A percentile compares a stretch with the other conserved stretches of the same genome.
Evolutionary conservation across 1,284 basidiomycete genomes (phyloP).

Genomic region (Cryptococcus hybrid): DNA sequence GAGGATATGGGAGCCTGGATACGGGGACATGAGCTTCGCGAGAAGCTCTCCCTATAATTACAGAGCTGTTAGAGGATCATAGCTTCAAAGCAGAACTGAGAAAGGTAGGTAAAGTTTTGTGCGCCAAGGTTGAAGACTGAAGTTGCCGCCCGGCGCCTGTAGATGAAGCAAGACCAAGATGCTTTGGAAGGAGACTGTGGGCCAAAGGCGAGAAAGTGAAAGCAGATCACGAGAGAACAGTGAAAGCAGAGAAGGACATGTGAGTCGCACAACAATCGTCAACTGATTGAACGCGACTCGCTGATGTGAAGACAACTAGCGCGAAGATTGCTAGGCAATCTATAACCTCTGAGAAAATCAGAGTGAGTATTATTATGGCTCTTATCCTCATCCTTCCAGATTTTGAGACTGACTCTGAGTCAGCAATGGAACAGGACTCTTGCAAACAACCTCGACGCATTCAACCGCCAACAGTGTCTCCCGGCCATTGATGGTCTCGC

Average conservation of each 20-base stretch:
- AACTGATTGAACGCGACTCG: not conserved
- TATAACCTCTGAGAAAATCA: conserved; percentile 24
- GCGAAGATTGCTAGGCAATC: conserved; percentile 35
- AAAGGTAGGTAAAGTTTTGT: conserved; percentile 26
- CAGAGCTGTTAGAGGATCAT: conserved; percentile 35
- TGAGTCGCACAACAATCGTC: conserved; percentile 1
- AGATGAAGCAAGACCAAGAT: conserved; percentile 48
- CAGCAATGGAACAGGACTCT: conserved; percentile 31
- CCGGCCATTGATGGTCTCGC: conserved; percentile 36
- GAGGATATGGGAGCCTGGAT: conserved; percentile 15
- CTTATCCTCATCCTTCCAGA: not conserved
- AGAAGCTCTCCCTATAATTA: conserved; percentile 35
- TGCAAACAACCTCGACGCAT: conserved; percentile 13
- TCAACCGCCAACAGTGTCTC: conserved; percentile 30
- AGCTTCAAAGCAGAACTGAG: conserved; percentile 34
- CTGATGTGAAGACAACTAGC: conserved; percentile 9
- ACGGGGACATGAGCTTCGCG: conserved; percentile 22
- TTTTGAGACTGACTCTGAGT: too few relatives aligned
- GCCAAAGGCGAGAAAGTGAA: conserved; percentile 44
- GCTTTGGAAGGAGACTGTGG: conserved; percentile 40
- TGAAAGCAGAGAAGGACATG: conserved; percentile 37
- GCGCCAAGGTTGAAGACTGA: conserved; percentile 1
- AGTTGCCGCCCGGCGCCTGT: not conserved
- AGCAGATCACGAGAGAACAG: conserved; percentile 30
- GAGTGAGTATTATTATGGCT: not conserved